Evolutionary conservation across 306 rosid genomes (phyloP).

Genomic region (Crataegus laevigata): DNA sequence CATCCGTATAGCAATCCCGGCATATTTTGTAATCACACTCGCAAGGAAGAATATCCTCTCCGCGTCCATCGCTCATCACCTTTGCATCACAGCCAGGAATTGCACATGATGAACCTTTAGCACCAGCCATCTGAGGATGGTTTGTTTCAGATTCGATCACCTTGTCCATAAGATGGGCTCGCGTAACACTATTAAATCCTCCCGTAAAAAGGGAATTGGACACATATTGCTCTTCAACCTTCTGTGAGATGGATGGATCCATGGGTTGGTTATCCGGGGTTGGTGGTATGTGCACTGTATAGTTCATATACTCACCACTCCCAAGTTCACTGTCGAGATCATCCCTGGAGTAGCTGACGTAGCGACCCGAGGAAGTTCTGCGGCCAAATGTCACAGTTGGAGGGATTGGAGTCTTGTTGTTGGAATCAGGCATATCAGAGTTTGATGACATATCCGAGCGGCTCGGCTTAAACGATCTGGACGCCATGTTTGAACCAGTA

Average conservation of each 20-base stretch:
- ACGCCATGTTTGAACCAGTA: slow-evolving; percentile 44
- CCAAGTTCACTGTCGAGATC: slow-evolving; percentile 91
- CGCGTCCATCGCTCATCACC: slow-evolving; percentile 86
- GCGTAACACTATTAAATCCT: slow-evolving; percentile 77
- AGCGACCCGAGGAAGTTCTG: slow-evolving; percentile 84
- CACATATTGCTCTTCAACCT: slow-evolving; percentile 91
- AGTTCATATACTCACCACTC: slow-evolving; percentile 63
- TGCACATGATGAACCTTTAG: slow-evolving; percentile 81
- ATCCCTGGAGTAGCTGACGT: slow-evolving; percentile 81
- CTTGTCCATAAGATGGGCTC: slow-evolving; percentile 94
- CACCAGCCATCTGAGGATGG: slow-evolving; percentile 98
- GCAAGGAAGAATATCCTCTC: slow-evolving; percentile 87
- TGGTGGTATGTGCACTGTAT: slow-evolving; percentile 82
- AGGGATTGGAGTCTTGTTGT: slow-evolving; percentile 62
- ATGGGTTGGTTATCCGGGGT: slow-evolving; percentile 97
- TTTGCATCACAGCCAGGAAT: slow-evolving; percentile 91
- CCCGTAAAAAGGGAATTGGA: slow-evolving; percentile 87
- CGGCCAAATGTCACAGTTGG: slow-evolving; percentile 73
- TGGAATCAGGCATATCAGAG: slow-evolving; percentile 52
- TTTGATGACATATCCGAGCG: slow-evolving; percentile 49
- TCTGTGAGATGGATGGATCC: slow-evolving; percentile 78
- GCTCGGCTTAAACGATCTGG: slow-evolving; percentile 52
- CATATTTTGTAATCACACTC: slow-evolving; percentile 96
- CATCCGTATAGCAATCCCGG: slow-evolving; percentile 84
- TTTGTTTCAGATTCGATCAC: slow-evolving; percentile 78